Conservation (phyloP, 163 green algal species). For the Scenedesmus sp. region DNA sequence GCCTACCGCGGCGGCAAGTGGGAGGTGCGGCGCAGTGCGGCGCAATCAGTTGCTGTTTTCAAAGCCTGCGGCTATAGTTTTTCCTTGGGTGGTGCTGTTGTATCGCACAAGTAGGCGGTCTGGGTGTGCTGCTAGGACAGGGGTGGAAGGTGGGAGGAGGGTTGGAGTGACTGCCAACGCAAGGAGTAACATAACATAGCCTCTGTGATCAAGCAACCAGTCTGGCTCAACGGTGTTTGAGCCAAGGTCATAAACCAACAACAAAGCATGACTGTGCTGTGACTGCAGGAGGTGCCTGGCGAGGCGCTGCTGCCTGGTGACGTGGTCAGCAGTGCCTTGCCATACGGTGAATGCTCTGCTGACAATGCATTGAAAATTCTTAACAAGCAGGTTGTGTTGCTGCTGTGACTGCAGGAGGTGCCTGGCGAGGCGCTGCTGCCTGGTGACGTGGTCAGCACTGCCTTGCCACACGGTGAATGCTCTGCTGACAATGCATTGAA, state of each 20-base stretch:
- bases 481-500: neutral
- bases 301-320: conserved; percentile 95
- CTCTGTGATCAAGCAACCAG: no score
- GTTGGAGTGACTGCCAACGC: no score
- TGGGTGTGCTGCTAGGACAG: neutral
- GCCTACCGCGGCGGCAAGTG: conserved; percentile 71
- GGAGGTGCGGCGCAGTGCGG: conserved; percentile 48
- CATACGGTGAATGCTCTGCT: neutral
- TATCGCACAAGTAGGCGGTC: neutral
- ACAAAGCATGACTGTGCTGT: neutral
- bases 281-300: conserved; percentile 71
- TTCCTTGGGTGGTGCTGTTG: neutral
- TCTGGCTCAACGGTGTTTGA: no score
- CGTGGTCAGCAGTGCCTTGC: conserved; percentile 81
- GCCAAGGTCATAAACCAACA: no score
- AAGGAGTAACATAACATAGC: no score
- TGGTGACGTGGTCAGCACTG: conserved; percentile 93
- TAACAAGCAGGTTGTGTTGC: no score
- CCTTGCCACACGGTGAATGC: no score
- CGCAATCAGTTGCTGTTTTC: no score
- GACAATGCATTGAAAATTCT: no score
- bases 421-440: conserved; percentile 92
- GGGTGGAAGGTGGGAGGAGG: neutral
- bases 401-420: conserved; percentile 56
- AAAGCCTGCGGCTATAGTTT: neutral